A percentile compares a stretch with the other conserved stretches of the same genome.
phyloP scores from a whole-genome alignment of 352 stramenopile species.

The Phytophthora brassicae region DNA sequence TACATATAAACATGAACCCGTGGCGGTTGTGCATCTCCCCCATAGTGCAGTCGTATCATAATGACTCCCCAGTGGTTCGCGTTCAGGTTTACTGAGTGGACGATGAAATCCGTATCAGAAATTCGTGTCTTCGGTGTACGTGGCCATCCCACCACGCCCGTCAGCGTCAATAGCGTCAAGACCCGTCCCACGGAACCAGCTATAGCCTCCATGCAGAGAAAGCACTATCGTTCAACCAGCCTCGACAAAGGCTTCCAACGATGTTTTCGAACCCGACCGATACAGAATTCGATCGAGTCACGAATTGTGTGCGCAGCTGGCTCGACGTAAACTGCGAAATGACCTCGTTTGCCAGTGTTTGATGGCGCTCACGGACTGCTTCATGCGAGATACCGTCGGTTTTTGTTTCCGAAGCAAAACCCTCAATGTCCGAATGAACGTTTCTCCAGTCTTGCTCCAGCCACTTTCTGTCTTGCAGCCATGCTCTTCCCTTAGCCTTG shows the following conservation, averaged over 20 bases:
- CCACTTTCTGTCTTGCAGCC: conserved; percentile 3
- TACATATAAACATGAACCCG: conserved; percentile 4
- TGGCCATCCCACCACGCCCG: background rate
- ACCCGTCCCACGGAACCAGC: background rate
- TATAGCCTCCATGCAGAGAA: background rate
- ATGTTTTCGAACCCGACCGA: conserved; percentile 2
- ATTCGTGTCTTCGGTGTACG: background rate
- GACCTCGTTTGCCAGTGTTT: background rate
- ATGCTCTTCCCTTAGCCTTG: background rate
- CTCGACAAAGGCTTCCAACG: conserved; percentile 4
- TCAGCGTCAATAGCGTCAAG: background rate
- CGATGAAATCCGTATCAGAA: background rate
- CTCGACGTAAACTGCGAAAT: conserved; percentile 1
- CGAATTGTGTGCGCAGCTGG: background rate
- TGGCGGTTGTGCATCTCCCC: background rate
- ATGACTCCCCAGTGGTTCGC: conserved; percentile 10
- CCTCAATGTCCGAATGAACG: background rate
- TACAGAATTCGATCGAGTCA: background rate
- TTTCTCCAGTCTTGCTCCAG: conserved; percentile 3
- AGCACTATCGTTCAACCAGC: background rate
- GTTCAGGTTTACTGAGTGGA: background rate
- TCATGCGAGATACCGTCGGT: background rate
- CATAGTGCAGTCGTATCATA: background rate
- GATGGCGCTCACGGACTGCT: background rate
- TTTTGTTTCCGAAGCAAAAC: conserved; percentile 3